phyloP scores from a whole-genome alignment of 345 rosid species.

The Citrus unshiu region DNA sequence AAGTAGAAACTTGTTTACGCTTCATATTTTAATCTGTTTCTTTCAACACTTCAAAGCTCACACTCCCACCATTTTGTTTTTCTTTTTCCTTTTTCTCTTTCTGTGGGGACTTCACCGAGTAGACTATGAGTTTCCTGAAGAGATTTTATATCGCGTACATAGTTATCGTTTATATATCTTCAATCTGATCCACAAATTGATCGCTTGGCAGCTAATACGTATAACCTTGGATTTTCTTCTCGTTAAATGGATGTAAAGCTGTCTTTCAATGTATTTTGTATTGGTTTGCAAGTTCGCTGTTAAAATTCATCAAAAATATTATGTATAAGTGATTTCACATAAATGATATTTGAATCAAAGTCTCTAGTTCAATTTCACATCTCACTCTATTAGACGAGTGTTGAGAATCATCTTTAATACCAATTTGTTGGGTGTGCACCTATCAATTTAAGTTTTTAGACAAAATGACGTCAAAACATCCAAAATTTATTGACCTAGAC shows the following conservation, averaged over 20 bases:
- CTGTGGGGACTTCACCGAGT: conserved; percentile 15
- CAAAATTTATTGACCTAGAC: background rate
- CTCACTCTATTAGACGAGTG: too few species aligned
- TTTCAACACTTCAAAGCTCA: background rate
- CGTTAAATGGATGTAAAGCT: background rate
- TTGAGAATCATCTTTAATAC: too few species aligned
- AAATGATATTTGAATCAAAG: too few species aligned
- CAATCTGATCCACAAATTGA: conserved; percentile 1
- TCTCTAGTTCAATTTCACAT: too few species aligned
- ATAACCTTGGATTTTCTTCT: too few species aligned
- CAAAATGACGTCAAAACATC: too few species aligned
- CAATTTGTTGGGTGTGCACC: too few species aligned
- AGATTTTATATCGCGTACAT: background rate
- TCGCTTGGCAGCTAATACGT: too few species aligned
- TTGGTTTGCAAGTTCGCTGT: background rate
- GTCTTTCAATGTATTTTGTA: background rate
- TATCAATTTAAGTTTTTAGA: too few species aligned
- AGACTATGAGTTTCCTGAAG: too few species aligned
- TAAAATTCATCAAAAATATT: too few species aligned
- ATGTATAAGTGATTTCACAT: too few species aligned
- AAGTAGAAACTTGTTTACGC: conserved; percentile 2
- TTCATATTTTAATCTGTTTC: background rate
- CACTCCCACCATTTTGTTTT: background rate
- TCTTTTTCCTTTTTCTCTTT: background rate
- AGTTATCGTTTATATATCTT: background rate